These are phyloP conservation scores for Buddleja alternifolia DNA, from an alignment of 257 asterid species.

Conservation along the genomic window DNA sequence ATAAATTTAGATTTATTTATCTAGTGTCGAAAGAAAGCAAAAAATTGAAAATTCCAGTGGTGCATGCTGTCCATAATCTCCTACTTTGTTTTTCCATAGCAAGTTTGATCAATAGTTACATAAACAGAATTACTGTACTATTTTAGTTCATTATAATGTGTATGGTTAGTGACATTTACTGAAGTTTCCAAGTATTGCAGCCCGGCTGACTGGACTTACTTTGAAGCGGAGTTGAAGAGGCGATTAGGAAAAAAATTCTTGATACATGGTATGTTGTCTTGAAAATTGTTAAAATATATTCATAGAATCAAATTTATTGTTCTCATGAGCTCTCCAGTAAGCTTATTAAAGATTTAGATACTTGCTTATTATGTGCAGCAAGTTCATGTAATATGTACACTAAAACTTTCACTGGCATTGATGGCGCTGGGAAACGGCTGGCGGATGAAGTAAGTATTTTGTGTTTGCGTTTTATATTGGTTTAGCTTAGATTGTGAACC, in stretches of 20 bases:
- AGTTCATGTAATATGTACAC: constrained; percentile 85
- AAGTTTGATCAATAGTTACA: not conserved
- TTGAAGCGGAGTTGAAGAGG: constrained; percentile 80
- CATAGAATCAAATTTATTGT: not conserved
- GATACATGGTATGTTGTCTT: constrained; percentile 57
- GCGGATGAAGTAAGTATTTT: constrained; percentile 86
- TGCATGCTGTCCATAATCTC: not conserved
- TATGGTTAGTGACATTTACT: constrained; percentile 29
- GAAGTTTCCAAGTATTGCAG: constrained; percentile 51
- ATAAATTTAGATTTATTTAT: not conserved
- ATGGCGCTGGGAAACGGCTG: constrained; percentile 85
- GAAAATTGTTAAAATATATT: constrained; percentile 10
- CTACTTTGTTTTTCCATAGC: not conserved
- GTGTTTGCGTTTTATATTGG: not conserved
- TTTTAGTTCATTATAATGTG: constrained; percentile 3
- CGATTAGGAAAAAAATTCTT: constrained; percentile 73
- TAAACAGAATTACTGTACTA: not conserved
- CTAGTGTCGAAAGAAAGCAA: not conserved
- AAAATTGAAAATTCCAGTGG: not conserved
- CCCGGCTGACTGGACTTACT: constrained; percentile 88
- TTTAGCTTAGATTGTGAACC: constrained; percentile 18
- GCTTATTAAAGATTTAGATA: constrained; percentile 13
- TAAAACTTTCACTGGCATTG: constrained; percentile 89
- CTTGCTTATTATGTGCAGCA: constrained; percentile 56
- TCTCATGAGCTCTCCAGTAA: not conserved